phyloP scores from a whole-genome alignment of 2,329 filamentous ascomycete species.

The Cadophora sp. region DNA sequence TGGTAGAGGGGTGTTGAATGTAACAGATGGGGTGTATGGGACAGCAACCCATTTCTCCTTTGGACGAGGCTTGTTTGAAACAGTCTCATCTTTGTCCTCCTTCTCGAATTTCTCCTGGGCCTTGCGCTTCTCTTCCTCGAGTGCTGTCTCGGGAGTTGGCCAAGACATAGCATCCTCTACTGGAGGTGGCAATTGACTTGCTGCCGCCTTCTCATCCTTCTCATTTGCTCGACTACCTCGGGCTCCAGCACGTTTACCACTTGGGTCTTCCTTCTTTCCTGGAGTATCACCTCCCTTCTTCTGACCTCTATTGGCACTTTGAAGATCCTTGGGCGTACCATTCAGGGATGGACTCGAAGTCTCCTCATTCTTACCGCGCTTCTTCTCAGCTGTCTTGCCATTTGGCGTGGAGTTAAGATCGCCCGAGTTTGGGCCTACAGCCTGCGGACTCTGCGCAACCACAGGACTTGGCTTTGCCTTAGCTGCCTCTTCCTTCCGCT shows the following conservation, averaged over 20 bases:
- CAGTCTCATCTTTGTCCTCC: conserved; percentile 65
- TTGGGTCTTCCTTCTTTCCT: conserved; percentile 42
- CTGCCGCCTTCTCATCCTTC: conserved; percentile 44
- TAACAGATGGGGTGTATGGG: conserved; percentile 81
- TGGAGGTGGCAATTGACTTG: conserved; percentile 61
- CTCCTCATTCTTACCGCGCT: conserved; percentile 52
- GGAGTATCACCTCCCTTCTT: conserved; percentile 50
- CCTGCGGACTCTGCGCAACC: conserved; percentile 24
- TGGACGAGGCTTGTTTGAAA: conserved; percentile 60
- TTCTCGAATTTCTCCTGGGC: conserved; percentile 70
- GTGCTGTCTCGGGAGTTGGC: conserved; percentile 86
- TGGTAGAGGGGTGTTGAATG: conserved; percentile 86
- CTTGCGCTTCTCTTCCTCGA: conserved; percentile 80
- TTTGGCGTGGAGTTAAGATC: conserved; percentile 23
- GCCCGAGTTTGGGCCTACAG: conserved; percentile 41
- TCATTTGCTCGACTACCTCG: conserved; percentile 42
- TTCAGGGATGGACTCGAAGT: conserved; percentile 38
- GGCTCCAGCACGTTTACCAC: conserved; percentile 41
- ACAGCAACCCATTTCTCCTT: conserved; percentile 90
- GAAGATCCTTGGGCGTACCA: conserved; percentile 44
- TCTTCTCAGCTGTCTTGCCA: conserved; percentile 48
- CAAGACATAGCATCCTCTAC: conserved; percentile 81
- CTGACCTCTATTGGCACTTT: conserved; percentile 47
- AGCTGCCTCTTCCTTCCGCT: conserved; percentile 72
- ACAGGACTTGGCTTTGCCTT: conserved; percentile 50